Conservation (phyloP, 2,329 filamentous ascomycete species). For the Pestalotiopsis sp. region DNA sequence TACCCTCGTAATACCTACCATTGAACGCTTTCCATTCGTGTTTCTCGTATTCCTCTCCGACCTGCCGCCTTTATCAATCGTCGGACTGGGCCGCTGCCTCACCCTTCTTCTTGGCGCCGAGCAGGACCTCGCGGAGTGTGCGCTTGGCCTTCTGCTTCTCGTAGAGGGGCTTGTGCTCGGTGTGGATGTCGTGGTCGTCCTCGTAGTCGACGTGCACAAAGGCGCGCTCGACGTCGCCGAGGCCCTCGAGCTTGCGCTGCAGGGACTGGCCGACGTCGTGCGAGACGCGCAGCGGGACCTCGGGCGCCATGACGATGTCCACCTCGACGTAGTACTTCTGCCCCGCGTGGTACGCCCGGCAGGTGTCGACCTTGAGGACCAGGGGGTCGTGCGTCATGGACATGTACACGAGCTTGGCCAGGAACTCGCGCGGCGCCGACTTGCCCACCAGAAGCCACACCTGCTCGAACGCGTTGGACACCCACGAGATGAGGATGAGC, state of each 20-base stretch:
- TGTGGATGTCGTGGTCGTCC: conserved; percentile 39
- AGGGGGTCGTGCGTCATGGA: conserved; percentile 53
- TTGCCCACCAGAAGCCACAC: conserved; percentile 64
- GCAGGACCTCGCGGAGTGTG: conserved; percentile 36
- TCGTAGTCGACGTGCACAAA: conserved; percentile 50
- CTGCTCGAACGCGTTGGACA: conserved; percentile 61
- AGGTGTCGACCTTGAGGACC: conserved; percentile 62
- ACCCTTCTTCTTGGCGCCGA: conserved; percentile 28
- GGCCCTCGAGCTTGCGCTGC: conserved; percentile 62
- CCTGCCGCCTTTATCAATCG: background rate
- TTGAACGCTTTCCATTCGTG: background rate
- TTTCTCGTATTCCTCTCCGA: background rate
- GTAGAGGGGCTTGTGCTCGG: conserved; percentile 46
- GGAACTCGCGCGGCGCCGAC: conserved; percentile 57
- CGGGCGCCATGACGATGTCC: conserved; percentile 61
- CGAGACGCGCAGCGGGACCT: conserved; percentile 54
- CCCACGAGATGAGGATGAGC: conserved; percentile 64
- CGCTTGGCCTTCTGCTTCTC: conserved; percentile 32
- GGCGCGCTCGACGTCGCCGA: conserved; percentile 42
- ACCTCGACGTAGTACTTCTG: conserved; percentile 65
- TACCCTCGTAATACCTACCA: too few relatives aligned
- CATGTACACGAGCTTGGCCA: conserved; percentile 58
- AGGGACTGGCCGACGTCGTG: conserved; percentile 62
- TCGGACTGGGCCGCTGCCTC: background rate
- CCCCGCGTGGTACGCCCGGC: conserved; percentile 62